phyloP scores from a whole-genome alignment of 2,329 filamentous ascomycete genomes.

The Colletotrichum sidae region DNA sequence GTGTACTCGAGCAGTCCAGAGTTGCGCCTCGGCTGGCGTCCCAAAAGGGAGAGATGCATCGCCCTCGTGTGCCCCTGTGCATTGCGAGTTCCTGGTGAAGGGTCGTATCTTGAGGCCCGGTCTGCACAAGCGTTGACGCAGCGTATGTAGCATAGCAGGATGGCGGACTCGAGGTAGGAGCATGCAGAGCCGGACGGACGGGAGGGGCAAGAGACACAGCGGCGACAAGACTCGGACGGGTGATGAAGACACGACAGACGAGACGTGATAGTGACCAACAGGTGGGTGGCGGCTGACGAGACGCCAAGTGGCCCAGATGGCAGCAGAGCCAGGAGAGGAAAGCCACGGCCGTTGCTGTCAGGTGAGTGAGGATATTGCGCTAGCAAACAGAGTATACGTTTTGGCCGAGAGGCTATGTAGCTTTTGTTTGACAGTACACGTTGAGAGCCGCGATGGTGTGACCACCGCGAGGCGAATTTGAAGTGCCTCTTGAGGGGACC shows the following conservation, averaged over 20 bases:
- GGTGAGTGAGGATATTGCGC: slow-evolving; percentile 14
- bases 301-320: slow-evolving; percentile 26
- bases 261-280: background rate
- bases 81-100: slow-evolving; percentile 15
- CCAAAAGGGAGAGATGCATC: slow-evolving; percentile 30
- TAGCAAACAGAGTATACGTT: background rate
- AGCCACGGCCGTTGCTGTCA: slow-evolving; percentile 23
- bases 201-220: background rate
- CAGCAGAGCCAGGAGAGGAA: slow-evolving; percentile 12
- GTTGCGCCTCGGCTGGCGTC: slow-evolving; percentile 20
- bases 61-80: slow-evolving; percentile 26
- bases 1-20: slow-evolving; percentile 19
- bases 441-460: too few relatives aligned
- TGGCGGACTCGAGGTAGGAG: background rate
- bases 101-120: slow-evolving; percentile 16
- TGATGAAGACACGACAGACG: background rate
- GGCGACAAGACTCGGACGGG: background rate
- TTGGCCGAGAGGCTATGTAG: background rate
- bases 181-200: background rate
- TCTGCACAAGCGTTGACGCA: slow-evolving; percentile 12
- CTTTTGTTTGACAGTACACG: too few relatives aligned
- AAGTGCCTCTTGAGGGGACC: background rate
- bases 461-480: background rate
- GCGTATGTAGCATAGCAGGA: slow-evolving; percentile 2
- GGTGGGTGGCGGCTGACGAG: slow-evolving; percentile 11